Conservation (phyloP, 2,329 filamentous ascomycete species). For the Trichoderma endophyticum region DNA sequence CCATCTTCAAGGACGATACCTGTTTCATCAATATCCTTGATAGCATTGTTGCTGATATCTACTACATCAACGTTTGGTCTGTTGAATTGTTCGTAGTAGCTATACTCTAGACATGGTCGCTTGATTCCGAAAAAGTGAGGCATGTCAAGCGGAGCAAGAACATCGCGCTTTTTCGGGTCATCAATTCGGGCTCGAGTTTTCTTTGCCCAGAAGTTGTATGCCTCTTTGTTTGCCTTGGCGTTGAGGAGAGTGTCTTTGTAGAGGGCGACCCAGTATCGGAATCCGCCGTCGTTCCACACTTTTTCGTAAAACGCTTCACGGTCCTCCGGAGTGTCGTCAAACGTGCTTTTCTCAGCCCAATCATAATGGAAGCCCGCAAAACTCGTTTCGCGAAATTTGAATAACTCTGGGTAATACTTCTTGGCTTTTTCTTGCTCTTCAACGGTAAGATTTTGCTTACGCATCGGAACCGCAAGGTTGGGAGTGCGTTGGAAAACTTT, state of each 20-base stretch:
- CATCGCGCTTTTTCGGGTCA: constrained; percentile 46
- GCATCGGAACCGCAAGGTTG: constrained; percentile 63
- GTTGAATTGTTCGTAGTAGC: constrained; percentile 49
- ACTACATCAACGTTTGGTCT: constrained; percentile 41
- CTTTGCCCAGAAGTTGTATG: constrained; percentile 54
- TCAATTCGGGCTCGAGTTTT: constrained; percentile 49
- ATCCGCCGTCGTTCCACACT: constrained; percentile 51
- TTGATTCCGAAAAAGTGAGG: constrained; percentile 56
- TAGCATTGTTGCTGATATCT: constrained; percentile 40
- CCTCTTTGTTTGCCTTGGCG: constrained; percentile 47
- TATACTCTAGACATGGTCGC: constrained; percentile 42
- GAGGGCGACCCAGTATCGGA: constrained; percentile 50
- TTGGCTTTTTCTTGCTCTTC: constrained; percentile 43
- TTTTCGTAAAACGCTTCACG: constrained; percentile 48
- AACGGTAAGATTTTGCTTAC: constrained; percentile 40
- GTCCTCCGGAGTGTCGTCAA: constrained; percentile 50
- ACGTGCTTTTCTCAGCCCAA: constrained; percentile 51
- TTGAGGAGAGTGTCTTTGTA: constrained; percentile 53
- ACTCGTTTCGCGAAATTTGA: constrained; percentile 47
- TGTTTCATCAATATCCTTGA: constrained; percentile 40
- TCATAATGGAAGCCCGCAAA: constrained; percentile 61
- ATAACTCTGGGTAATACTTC: constrained; percentile 48
- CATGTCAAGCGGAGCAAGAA: constrained; percentile 51
- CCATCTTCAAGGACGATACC: constrained; percentile 41
- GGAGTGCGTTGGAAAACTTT: constrained; percentile 65